Conservation (phyloP, 371 early-diverging fungal species). For the Coemansia sp. region DNA sequence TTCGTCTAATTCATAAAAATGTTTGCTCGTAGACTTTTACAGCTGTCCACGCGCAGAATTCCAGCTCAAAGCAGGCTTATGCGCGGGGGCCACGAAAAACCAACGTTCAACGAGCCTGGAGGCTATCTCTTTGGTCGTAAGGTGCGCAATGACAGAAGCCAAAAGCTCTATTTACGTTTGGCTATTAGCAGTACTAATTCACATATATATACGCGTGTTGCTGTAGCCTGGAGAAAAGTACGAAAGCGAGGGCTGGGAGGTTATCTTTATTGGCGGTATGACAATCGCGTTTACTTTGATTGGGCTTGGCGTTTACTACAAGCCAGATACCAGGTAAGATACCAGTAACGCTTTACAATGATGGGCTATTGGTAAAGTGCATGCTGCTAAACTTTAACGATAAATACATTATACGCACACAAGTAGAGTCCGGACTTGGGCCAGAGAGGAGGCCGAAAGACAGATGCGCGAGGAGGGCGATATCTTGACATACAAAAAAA, state of each 20-base stretch:
- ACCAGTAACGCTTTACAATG: too few species aligned
- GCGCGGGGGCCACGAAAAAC: constrained; percentile 50
- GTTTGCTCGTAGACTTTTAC: constrained; percentile 15
- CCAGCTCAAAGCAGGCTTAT: constrained; percentile 19
- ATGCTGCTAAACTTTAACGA: neutral
- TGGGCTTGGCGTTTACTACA: constrained; percentile 42
- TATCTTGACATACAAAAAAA: constrained; percentile 43
- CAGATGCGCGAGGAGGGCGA: constrained; percentile 53
- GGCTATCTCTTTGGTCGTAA: constrained; percentile 53
- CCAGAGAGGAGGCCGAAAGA: constrained; percentile 48
- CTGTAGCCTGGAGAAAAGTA: constrained; percentile 52
- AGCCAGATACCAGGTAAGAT: constrained; percentile 52
- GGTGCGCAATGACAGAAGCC: constrained; percentile 20
- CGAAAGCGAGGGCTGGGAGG: constrained; percentile 52
- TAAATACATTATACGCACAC: neutral
- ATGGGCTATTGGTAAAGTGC: neutral
- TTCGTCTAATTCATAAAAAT: neutral
- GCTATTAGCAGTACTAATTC: too few species aligned
- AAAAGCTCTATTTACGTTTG: too few species aligned
- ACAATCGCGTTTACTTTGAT: constrained; percentile 30
- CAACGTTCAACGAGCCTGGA: constrained; percentile 51
- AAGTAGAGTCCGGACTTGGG: constrained; percentile 53
- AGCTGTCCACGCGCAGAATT: constrained; percentile 25
- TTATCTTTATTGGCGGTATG: constrained; percentile 41
- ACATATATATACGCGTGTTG: neutral